phyloP scores from a whole-genome alignment of 805 yeast genomes.

The Suhomyces sp. region DNA sequence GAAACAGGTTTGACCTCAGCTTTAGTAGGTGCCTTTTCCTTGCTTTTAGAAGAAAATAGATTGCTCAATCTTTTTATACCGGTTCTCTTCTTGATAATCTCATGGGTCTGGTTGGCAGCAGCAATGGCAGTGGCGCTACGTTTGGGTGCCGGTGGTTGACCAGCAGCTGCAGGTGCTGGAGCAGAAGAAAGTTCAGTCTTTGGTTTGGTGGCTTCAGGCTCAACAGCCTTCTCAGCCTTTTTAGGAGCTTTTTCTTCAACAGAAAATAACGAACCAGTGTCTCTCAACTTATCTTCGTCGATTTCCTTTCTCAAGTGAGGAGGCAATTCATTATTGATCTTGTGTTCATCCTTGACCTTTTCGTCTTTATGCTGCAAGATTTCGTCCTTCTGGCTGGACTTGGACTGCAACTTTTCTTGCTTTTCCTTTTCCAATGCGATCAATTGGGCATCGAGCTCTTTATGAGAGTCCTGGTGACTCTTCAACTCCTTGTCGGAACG shows the following conservation, averaged over 20 bases:
- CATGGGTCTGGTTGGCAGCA: constrained; percentile 5
- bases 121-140: constrained; percentile 1
- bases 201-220: neutral
- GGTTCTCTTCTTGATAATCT: constrained; percentile 6
- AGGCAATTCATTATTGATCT: constrained; percentile 49
- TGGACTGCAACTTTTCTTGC: constrained; percentile 32
- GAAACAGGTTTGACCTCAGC: constrained; percentile 6
- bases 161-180: neutral
- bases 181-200: constrained; percentile 2
- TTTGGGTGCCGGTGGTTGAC: neutral
- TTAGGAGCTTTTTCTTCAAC: constrained; percentile 19
- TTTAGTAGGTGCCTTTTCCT: neutral
- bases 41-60: constrained; percentile 12
- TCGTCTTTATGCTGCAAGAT: constrained; percentile 29
- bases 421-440: constrained; percentile 41
- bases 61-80: constrained; percentile 21
- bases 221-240: neutral
- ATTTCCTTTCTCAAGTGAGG: constrained; percentile 45
- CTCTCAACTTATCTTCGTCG: constrained; percentile 34
- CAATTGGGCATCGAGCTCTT: constrained; percentile 42
- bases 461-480: constrained; percentile 24
- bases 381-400: constrained; percentile 33
- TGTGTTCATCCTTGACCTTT: constrained; percentile 45
- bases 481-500: constrained; percentile 22
- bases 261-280: constrained; percentile 38